These are phyloP conservation scores for Leptosphaerulina australis DNA, from an alignment of 2,329 filamentous ascomycete genomes.

Conservation along the genomic window DNA sequence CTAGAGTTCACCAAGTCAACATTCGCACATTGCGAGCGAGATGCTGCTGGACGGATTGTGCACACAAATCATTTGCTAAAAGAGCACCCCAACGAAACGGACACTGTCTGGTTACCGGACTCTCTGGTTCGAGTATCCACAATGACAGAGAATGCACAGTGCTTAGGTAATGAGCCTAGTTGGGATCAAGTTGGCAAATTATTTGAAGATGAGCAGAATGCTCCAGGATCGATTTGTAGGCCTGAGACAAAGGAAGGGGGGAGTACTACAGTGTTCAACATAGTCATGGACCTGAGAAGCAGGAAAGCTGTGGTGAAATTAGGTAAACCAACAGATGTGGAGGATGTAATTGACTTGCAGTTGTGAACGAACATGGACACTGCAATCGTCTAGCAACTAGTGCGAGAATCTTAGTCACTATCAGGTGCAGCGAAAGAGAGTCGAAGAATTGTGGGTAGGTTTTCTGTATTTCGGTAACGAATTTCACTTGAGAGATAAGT, in stretches of 20 bases:
- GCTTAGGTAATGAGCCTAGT: slow-evolving; percentile 28
- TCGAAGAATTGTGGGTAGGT: too few relatives aligned
- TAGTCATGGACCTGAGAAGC: slow-evolving; percentile 46
- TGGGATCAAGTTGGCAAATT: slow-evolving; percentile 40
- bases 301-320: slow-evolving; percentile 38
- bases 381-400: too few relatives aligned
- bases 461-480: too few relatives aligned
- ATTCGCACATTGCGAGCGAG: slow-evolving; percentile 42
- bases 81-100: slow-evolving; percentile 47
- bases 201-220: slow-evolving; percentile 52
- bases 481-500: too few relatives aligned
- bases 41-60: slow-evolving; percentile 44
- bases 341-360: slow-evolving; percentile 33
- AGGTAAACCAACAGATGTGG: slow-evolving; percentile 40
- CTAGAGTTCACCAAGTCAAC: slow-evolving; percentile 56
- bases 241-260: slow-evolving; percentile 32
- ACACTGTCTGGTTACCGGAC: slow-evolving; percentile 53
- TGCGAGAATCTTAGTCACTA: too few relatives aligned
- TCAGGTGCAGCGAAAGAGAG: too few relatives aligned
- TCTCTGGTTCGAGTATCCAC: slow-evolving; percentile 46
- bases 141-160: slow-evolving; percentile 43
- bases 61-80: slow-evolving; percentile 54
- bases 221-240: slow-evolving; percentile 46
- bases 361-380: slow-evolving; percentile 25
- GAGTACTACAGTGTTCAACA: slow-evolving; percentile 45